Evolutionary conservation across 306 rosid species (phyloP).

Genomic region (Geum urbanum): DNA sequence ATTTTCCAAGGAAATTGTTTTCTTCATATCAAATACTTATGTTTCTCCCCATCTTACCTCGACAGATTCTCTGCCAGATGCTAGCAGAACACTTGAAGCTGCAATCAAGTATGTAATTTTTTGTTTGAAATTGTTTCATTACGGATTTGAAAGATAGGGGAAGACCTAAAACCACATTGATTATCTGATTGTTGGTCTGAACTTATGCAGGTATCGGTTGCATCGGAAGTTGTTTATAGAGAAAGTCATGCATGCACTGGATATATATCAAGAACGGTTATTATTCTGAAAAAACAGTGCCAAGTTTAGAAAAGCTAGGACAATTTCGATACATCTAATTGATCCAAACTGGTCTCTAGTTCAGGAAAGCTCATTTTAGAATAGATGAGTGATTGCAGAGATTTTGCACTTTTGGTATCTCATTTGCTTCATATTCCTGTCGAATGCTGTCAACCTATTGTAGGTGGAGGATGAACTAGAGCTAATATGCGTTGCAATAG

Average conservation of each 20-base stretch:
- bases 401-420: neutral
- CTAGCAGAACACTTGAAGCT: constrained; percentile 57
- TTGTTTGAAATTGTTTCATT: constrained; percentile 13
- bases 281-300: constrained; percentile 34
- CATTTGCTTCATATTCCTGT: neutral
- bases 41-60: constrained; percentile 9
- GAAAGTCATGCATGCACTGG: constrained; percentile 69
- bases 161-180: constrained; percentile 3
- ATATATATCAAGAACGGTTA: constrained; percentile 67
- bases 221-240: constrained; percentile 68
- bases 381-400: neutral
- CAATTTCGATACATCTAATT: neutral
- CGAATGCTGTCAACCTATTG: neutral
- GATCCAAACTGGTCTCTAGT: neutral
- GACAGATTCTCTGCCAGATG: constrained; percentile 63
- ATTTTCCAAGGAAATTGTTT: neutral
- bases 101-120: constrained; percentile 56
- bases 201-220: constrained; percentile 69
- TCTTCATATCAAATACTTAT: constrained; percentile 17
- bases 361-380: neutral
- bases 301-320: constrained; percentile 7
- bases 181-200: constrained; percentile 20
- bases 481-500: neutral
- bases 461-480: neutral
- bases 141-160: constrained; percentile 2